Conservation (phyloP, 176 grass and related monocot species). For the Typha latifolia region DNA sequence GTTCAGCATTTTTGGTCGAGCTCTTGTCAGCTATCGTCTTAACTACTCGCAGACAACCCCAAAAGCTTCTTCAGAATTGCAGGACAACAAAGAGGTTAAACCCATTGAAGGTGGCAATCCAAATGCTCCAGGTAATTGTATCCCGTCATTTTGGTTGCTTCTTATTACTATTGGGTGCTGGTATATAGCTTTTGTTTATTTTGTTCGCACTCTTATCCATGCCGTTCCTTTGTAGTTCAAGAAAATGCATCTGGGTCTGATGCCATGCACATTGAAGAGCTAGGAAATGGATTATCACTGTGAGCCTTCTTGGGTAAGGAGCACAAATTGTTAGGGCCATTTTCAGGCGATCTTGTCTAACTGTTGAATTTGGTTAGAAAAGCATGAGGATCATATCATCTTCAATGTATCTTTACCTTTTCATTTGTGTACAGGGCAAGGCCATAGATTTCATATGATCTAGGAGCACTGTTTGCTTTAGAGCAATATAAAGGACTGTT, state of each 20-base stretch:
- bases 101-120: slow-evolving; percentile 15
- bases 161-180: not conserved
- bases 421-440: not conserved
- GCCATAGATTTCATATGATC: not conserved
- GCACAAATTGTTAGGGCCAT: not conserved
- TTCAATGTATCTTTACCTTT: slow-evolving; percentile 2
- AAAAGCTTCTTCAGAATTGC: slow-evolving; percentile 21
- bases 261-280: not conserved
- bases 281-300: not conserved
- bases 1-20: slow-evolving; percentile 38
- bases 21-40: slow-evolving; percentile 40
- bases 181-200: not conserved
- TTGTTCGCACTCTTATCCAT: not conserved
- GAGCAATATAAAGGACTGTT: not conserved
- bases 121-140: not conserved
- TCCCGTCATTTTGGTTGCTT: not conserved
- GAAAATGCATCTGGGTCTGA: slow-evolving; percentile 5
- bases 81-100: slow-evolving; percentile 10
- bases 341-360: not conserved
- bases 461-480: not conserved
- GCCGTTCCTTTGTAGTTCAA: not conserved
- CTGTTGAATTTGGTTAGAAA: not conserved
- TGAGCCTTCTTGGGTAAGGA: not conserved
- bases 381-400: not conserved
- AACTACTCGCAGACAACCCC: slow-evolving; percentile 25